These are phyloP conservation scores for Ceratobasidium sp. DNA, from an alignment of 1,284 basidiomycete genomes.

Conservation along the genomic window DNA sequence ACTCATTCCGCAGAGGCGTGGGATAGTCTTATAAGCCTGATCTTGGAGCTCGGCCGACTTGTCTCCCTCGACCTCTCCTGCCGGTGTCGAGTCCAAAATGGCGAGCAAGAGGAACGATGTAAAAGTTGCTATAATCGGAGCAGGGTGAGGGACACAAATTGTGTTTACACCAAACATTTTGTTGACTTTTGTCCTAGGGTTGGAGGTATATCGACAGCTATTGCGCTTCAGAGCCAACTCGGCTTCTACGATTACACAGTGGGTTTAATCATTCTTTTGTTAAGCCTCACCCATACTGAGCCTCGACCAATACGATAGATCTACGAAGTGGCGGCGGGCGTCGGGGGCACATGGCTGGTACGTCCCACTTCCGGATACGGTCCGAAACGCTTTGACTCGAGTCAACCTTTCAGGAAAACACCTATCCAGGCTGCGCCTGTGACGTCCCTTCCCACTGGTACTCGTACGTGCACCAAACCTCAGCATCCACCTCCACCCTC, in stretches of 20 bases:
- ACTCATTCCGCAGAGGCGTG: not conserved
- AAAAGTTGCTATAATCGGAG: constrained; percentile 2
- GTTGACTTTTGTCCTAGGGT: not conserved
- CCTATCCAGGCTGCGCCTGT: constrained; percentile 35
- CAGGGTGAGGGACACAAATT: not conserved
- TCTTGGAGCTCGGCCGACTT: not conserved
- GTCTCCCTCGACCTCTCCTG: not conserved
- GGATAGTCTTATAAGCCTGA: not conserved
- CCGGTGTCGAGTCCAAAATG: not conserved
- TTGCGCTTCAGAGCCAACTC: constrained; percentile 21
- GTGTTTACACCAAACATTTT: not conserved
- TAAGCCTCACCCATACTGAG: not conserved
- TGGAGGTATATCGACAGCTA: constrained; percentile 31
- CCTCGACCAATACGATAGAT: not conserved
- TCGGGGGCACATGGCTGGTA: constrained; percentile 39
- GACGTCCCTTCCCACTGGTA: constrained; percentile 37
- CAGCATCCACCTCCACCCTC: too few species aligned
- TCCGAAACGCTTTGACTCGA: not conserved
- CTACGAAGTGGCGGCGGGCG: constrained; percentile 19
- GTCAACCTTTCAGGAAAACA: constrained; percentile 21
- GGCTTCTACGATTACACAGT: constrained; percentile 23
- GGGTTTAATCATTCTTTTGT: not conserved
- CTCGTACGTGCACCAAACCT: constrained; percentile 4
- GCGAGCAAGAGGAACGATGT: not conserved
- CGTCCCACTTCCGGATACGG: not conserved